Conservation (phyloP, 78 protist genomes). For the Dictyostelium brefeldianum region DNA sequence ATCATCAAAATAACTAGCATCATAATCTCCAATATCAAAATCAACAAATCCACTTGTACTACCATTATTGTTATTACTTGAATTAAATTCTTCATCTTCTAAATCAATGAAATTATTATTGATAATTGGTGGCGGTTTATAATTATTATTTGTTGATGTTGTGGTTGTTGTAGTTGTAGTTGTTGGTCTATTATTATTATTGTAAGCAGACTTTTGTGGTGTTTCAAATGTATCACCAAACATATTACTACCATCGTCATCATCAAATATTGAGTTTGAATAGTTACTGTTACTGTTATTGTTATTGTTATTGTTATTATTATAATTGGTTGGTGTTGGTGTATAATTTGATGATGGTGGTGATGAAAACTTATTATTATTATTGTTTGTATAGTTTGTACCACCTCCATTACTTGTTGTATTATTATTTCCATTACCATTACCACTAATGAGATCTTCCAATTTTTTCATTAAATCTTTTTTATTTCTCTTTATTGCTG, state of each 20-base stretch:
- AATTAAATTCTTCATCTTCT: not conserved
- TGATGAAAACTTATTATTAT: not conserved
- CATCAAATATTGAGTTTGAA: not conserved
- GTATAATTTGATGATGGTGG: not conserved
- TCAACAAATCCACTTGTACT: not conserved
- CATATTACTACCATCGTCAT: too few relatives aligned
- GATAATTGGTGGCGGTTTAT: not conserved
- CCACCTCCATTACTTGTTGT: not conserved
- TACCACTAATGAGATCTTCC: not conserved
- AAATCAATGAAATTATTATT: not conserved
- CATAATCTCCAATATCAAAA: constrained; percentile 3
- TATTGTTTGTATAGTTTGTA: not conserved
- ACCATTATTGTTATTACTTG: not conserved
- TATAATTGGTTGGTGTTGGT: not conserved
- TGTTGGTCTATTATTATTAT: not conserved
- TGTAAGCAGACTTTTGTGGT: not conserved
- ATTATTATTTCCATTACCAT: not conserved
- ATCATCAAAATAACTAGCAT: not conserved
- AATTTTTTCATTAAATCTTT: not conserved
- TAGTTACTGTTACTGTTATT: not conserved
- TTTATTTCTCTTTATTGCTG: not conserved
- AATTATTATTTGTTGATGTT: not conserved
- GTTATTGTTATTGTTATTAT: not conserved
- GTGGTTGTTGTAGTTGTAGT: not conserved
- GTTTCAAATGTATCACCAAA: too few relatives aligned